Base-by-base conservation (phyloP, 2,329 filamentous ascomycete species). In the Talaromyces sp. region DNA sequence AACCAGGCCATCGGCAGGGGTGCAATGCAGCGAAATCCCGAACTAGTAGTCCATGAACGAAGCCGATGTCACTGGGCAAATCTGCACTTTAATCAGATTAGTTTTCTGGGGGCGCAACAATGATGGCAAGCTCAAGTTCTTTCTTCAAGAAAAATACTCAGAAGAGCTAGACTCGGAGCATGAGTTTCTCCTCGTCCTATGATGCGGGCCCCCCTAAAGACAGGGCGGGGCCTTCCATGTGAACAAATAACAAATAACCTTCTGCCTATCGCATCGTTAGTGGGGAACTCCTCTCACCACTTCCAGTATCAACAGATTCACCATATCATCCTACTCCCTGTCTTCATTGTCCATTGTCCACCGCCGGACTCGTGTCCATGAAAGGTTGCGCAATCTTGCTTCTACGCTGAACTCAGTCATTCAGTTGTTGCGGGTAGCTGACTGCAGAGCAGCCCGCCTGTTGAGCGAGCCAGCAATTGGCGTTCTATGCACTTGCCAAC, bases 401-500 rank as follows among this genome's bases (percentile, higher is more conserved):
- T 48, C 45, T 48, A 48, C 45, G 17, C 28, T 48, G 25, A 35
- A 48, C 45, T 48, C 43, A 31, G 22, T 31, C n/a, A 15, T 6
- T 45, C 21, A 37, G 5, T 4, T 46, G 2, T 17, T 22, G 4
- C 15, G 13, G 15, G 35, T 21, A 39, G 31, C 53, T 48, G 43
- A 36, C 41, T 37, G 19, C 53, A 45, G n/a, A 56, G 5, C 48
- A 22, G 17, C 2, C 41, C 31, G 9, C 21, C 25, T 48, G 43
- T 35, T 13, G 43, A 41, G 43, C 41, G 33, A 40, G 54, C 43
- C 54, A 35, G 53, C 37, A 52, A 46, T 55, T 55, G 45, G 50
- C 40, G 51, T 60, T 59, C 50, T 55, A 57, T 60, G 56, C 51
- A 45, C 66, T 65, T 72, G 73, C 75, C 80, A 86, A 74, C 68